Evolutionary conservation across 169 alveolate genomes (phyloP).

Genomic region (Eimeria praecox): DNA sequence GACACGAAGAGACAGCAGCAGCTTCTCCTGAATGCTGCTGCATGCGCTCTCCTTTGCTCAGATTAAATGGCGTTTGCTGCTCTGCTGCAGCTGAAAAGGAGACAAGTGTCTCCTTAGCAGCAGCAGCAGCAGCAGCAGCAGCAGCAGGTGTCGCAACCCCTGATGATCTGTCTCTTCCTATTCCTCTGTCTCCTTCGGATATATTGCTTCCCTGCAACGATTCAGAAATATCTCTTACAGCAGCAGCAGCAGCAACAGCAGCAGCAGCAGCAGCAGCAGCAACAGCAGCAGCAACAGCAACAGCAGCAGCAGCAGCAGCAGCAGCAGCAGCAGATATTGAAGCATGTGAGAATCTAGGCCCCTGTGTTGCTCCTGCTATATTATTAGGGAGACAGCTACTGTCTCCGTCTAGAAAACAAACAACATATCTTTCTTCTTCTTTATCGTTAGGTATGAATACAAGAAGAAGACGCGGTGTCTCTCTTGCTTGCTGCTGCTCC

Average conservation of each 20-base stretch:
- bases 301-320: not conserved
- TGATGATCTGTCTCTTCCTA: not conserved
- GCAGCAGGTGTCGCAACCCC: not conserved
- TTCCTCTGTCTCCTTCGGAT: not conserved
- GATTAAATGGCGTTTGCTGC: not conserved
- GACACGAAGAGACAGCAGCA: not conserved
- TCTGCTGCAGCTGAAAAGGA: not conserved
- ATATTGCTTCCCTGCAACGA: not conserved
- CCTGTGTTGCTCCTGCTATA: constrained; percentile 30
- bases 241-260: not conserved
- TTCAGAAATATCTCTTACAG: not conserved
- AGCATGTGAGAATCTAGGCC: constrained; percentile 37
- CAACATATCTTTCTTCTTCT: no score
- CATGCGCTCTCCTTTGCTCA: constrained; percentile 36
- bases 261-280: not conserved
- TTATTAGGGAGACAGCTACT: not conserved
- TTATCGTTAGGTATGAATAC: no score
- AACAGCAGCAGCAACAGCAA: not conserved
- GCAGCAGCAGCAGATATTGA: constrained; percentile 44
- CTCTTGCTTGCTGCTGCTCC: not conserved
- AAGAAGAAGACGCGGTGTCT: no score
- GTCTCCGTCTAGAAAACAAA: no score
- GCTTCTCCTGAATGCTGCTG: constrained; percentile 43
- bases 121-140: not conserved
- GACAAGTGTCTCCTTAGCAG: not conserved